Conservation (phyloP, 2,329 filamentous ascomycete genomes). For the Colletotrichum gloeosporioides region DNA sequence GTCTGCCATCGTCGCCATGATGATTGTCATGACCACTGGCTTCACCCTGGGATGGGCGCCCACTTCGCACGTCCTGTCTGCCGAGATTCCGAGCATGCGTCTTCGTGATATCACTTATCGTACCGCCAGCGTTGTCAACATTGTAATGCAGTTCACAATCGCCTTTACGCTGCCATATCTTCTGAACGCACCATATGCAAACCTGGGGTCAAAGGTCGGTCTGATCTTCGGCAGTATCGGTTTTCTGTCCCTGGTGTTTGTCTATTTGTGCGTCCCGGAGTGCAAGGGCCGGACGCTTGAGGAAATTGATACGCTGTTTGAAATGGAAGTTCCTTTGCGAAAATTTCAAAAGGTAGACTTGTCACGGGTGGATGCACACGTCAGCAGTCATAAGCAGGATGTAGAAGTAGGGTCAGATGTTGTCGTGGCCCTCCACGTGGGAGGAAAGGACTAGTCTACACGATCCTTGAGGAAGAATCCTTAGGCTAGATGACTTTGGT, state of each 20-base stretch:
- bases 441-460: not conserved
- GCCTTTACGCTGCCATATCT: slow-evolving; percentile 43
- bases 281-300: slow-evolving; percentile 73
- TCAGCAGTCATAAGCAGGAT: not conserved
- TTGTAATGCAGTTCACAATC: slow-evolving; percentile 33
- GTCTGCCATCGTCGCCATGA: slow-evolving; percentile 35
- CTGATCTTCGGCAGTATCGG: slow-evolving; percentile 4
- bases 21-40: slow-evolving; percentile 33
- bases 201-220: slow-evolving; percentile 29
- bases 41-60: slow-evolving; percentile 39
- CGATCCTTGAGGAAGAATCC: not conserved
- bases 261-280: slow-evolving; percentile 40
- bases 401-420: not conserved
- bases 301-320: slow-evolving; percentile 64
- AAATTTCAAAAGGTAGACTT: not conserved
- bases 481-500: rapidly evolving
- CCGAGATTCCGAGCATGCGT: slow-evolving; percentile 35
- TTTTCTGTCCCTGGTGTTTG: not conserved
- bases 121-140: not conserved
- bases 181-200: slow-evolving; percentile 36
- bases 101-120: slow-evolving; percentile 34
- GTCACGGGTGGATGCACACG: not conserved
- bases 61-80: slow-evolving; percentile 37
- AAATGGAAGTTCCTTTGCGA: not conserved
- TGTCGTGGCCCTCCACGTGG: not conserved